Evolutionary conservation across 1,284 basidiomycete genomes (phyloP).

Genomic region (Microbotryum lychnidis-dioicae): DNA sequence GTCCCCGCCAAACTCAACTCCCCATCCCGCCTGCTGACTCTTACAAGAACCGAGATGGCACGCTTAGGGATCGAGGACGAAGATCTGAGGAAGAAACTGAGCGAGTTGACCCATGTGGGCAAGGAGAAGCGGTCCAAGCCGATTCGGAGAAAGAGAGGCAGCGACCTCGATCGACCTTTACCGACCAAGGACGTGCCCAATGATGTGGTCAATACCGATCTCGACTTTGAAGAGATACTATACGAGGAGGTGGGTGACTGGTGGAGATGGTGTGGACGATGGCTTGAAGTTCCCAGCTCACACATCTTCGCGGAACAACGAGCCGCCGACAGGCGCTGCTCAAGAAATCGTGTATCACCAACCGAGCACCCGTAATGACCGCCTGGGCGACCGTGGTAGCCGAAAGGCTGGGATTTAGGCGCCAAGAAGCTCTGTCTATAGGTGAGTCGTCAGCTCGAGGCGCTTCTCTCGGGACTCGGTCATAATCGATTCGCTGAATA

Average conservation of each 20-base stretch:
- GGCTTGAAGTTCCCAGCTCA: no score
- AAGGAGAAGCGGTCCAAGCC: conserved; percentile 6
- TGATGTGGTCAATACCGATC: conserved; percentile 44
- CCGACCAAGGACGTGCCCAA: conserved; percentile 50
- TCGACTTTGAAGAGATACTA: conserved; percentile 62
- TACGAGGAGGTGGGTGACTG: conserved; percentile 53
- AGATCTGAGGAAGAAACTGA: conserved; percentile 16
- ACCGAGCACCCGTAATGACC: conserved; percentile 89
- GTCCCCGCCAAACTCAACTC: conserved; percentile 45
- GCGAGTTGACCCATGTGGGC: conserved; percentile 8
- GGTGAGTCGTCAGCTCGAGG: conserved; percentile 45
- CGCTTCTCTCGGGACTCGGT: conserved; percentile 5
- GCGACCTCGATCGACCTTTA: conserved; percentile 54
- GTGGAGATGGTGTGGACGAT: not conserved
- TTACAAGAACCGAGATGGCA: conserved; percentile 14
- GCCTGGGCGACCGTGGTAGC: conserved; percentile 83
- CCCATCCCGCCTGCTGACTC: conserved; percentile 22
- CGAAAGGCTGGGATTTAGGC: conserved; percentile 71
- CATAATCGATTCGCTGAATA: conserved; percentile 4
- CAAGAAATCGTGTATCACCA: conserved; percentile 59
- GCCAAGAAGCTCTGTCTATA: conserved; percentile 81
- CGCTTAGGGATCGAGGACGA: conserved; percentile 35
- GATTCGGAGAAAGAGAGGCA: conserved; percentile 50
- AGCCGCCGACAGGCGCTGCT: conserved; percentile 48
- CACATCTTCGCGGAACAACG: not conserved